Base-by-base conservation (phyloP, 2,329 filamentous ascomycete species). In the Didymosphaeria variabile region DNA sequence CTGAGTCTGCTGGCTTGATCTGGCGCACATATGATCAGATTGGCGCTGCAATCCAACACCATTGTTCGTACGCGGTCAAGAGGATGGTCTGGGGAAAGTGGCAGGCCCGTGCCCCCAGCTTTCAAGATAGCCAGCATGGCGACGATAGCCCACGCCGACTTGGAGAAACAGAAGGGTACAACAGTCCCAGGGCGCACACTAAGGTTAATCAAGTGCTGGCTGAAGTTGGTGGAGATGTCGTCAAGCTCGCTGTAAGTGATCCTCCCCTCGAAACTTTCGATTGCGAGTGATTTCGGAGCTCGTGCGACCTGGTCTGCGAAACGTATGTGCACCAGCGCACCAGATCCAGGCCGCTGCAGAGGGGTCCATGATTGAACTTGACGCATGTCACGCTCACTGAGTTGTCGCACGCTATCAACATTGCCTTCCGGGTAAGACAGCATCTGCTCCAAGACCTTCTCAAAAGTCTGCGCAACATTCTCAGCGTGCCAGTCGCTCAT, bases 61-160 rank as follows among this genome's bases (percentile, higher is more conserved):
- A 63, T 56, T 15, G 23, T 40, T 23, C 53, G 36, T 23, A 46
- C 58, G 13, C 61, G 58, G 8, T 36, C 23, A 7, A 44, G 12
- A 26, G 55, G 55, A 52, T 58, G 55, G 15, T 42, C 46, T 74
- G 70, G 55, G 17, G 46, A 47, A 17, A 66, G 61, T n/a, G 50
- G 58, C 1, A 69, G 61, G 13, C 76, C 80, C 4, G 77, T 77
- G 31, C 68, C 77, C 1, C 80, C 80, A 31, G 79, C 75, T 57
- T 82, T 82, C 49, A 82, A 64, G 7, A 73, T 75, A 29, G 74
- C 80, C 8, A 82, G 67, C 29, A 82, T 78, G n/a, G 79, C 72
- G 21, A 81, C 71, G 3, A 68, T 54, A 7, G 63, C 61, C 62
- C 65, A 68, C 19, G 32, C 55, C 0, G 67, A 70, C 45, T 75